Conservation (phyloP, 495 filamentous ascomycete genomes). For the Staphylotrichum longicolle region DNA sequence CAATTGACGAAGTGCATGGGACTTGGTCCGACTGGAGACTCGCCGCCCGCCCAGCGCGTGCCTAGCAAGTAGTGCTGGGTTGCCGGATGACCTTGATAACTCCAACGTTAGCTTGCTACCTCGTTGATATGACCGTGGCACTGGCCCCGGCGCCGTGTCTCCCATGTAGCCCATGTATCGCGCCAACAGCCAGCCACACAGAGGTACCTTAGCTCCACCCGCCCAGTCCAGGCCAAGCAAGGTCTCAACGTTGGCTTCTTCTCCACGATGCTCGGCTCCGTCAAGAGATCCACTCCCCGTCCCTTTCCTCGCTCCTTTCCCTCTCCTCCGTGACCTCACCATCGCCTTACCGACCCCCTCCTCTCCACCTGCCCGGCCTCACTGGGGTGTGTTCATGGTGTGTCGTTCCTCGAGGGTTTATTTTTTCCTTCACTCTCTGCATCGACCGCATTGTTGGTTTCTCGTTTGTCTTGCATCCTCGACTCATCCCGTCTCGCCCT, state of each 20-base stretch:
- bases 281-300: constrained; percentile 7
- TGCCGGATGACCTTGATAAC: too few species aligned
- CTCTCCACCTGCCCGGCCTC: constrained; percentile 13
- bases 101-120: constrained; percentile 6
- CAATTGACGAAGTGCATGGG: constrained; percentile 3
- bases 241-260: neutral
- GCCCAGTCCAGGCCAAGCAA: constrained; percentile 2
- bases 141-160: neutral
- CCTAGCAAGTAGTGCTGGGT: neutral
- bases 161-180: neutral
- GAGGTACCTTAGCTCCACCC: too few species aligned
- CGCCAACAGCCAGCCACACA: constrained; percentile 21
- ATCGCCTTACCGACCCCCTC: constrained; percentile 2
- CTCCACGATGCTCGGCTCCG: constrained; percentile 11
- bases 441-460: constrained; percentile 1
- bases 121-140: constrained; percentile 4
- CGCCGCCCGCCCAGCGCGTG: neutral
- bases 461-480: constrained; percentile 4
- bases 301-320: constrained; percentile 5
- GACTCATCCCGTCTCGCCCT: constrained; percentile 1
- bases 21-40: neutral
- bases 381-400: constrained; percentile 12
- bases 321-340: constrained; percentile 8
- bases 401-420: constrained; percentile 14
- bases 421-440: neutral